Conservation (phyloP, 805 yeast species). For the Candida lessepsii region DNA sequence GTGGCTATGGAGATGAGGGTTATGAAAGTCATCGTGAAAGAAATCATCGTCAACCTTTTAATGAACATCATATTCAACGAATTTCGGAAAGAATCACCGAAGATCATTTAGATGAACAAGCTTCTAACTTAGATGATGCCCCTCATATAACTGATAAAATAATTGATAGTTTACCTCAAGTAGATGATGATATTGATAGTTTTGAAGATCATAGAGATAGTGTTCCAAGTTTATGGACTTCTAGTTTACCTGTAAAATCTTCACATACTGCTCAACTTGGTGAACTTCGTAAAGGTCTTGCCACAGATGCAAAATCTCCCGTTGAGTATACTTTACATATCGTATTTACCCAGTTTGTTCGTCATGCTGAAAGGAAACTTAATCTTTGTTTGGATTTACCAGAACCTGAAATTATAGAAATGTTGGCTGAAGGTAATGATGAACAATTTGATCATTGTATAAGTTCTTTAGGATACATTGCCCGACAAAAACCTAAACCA, state of each 20-base stretch:
- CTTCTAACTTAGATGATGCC: not conserved
- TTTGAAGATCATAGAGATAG: not conserved
- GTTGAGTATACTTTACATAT: constrained; percentile 93
- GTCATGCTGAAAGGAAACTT: constrained; percentile 87
- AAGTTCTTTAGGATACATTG: constrained; percentile 84
- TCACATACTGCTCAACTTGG: constrained; percentile 33
- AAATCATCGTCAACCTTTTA: not conserved
- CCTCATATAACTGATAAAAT: constrained; percentile 2
- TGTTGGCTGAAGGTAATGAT: constrained; percentile 84
- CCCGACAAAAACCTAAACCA: constrained; percentile 87
- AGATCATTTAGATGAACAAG: no score
- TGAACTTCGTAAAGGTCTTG: constrained; percentile 34
- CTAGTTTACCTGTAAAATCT: constrained; percentile 16
- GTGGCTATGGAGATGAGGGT: no score
- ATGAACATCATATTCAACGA: not conserved
- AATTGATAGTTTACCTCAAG: constrained; percentile 2
- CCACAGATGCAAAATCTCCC: constrained; percentile 64
- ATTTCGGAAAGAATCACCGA: not conserved
- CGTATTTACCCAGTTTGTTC: constrained; percentile 90
- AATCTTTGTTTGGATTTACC: constrained; percentile 68
- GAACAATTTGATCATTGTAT: constrained; percentile 83
- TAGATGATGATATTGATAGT: constrained; percentile 3
- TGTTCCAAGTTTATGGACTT: not conserved
- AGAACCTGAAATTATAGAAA: constrained; percentile 77
- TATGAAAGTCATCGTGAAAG: no score